Evolutionary conservation across 1,284 basidiomycete species (phyloP), one percentile per base, ranked within the genome.

Genomic region (Fomes fomentarius): DNA sequence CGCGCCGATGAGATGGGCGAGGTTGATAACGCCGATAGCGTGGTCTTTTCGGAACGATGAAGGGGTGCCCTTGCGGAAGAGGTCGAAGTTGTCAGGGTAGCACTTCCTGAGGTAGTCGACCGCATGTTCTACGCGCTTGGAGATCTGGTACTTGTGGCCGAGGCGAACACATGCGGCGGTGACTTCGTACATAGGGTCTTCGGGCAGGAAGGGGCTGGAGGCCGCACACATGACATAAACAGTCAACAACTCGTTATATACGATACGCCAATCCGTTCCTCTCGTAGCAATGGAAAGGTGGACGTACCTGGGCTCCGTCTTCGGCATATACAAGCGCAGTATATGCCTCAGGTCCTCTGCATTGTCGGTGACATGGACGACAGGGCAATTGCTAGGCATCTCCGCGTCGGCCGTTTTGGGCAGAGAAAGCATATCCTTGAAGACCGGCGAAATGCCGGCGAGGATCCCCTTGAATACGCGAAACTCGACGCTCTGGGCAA

Each of bases 351-450:
- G 17, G 37, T 54, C 46, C 14, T 31, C 25, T 5, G 47, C 34
- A 5, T 12, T 19, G 35, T 54, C 52, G 4, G 22, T 8, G 1
- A 54, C 11, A 12, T 38, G 25, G n/a, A 54, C 52, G 3, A 45
- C 22, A 7, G 52, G 40, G 26, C 33, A 44, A 10, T 17, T 9
- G 15, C 0, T 15, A 4, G 10, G 8, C 4, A 17, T 7, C 17
- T 21, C 3, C 11, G 15, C 15, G 1, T 34, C 22, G 21, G 37
- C 5, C 10, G 49, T 44, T 22, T 55, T 50, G 7, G 51, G 57
- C 5, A 56, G 4, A 5, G 48, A 37, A 31, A 59, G 51, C 52
- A 56, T 48, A 30, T 52, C 52, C 12, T 28, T 42, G 41, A 56
- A 54, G 3, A 56, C 54, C 1, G 54, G 46, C 0, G 58, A 60